A percentile compares a stretch with the other conserved stretches of the same genome.
Evolutionary conservation across 163 green algal species (phyloP).

Genomic region (Coccomyxa subellipsoidea): DNA sequence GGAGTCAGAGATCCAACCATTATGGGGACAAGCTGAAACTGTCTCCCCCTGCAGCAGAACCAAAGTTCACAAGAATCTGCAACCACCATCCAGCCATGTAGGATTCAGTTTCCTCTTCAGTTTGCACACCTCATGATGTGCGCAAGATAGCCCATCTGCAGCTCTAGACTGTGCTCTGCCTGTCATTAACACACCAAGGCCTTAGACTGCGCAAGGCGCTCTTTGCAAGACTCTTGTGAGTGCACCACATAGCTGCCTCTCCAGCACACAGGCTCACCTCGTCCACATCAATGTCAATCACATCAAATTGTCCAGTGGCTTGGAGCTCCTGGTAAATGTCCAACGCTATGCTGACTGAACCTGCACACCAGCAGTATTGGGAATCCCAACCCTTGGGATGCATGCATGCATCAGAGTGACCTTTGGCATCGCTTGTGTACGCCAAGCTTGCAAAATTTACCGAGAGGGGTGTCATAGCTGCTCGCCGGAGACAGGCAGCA

Average conservation of each 20-base stretch:
- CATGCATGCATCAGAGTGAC: too few species aligned
- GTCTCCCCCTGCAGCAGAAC: slow-evolving; percentile 26
- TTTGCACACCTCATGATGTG: slow-evolving; percentile 61
- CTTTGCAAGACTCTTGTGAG: too few species aligned
- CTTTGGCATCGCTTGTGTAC: too few species aligned
- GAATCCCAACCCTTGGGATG: too few species aligned
- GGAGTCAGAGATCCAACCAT: slow-evolving; percentile 81
- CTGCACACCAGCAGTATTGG: slow-evolving; percentile 28
- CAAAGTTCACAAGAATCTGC: too few species aligned
- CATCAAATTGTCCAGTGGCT: slow-evolving; percentile 75
- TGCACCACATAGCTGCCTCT: too few species aligned
- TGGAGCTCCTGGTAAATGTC: slow-evolving; percentile 67
- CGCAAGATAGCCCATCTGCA: slow-evolving; percentile 91
- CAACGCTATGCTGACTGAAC: slow-evolving; percentile 56
- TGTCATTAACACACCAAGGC: too few species aligned
- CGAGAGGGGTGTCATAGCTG: slow-evolving; percentile 81
- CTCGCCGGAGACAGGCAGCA: slow-evolving; percentile 68
- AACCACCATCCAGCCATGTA: too few species aligned
- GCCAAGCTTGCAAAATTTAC: too few species aligned
- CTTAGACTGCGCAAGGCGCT: too few species aligned
- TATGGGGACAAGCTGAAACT: slow-evolving; percentile 87
- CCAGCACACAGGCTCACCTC: too few species aligned
- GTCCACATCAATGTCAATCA: slow-evolving; percentile 70
- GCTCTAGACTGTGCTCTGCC: slow-evolving; percentile 93
- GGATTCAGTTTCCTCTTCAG: too few species aligned